Percentiles rank a stretch among this genome's conserved stretches.
phyloP scores from a whole-genome alignment of 306 rosid genomes.

The Prunus fruticosa region DNA sequence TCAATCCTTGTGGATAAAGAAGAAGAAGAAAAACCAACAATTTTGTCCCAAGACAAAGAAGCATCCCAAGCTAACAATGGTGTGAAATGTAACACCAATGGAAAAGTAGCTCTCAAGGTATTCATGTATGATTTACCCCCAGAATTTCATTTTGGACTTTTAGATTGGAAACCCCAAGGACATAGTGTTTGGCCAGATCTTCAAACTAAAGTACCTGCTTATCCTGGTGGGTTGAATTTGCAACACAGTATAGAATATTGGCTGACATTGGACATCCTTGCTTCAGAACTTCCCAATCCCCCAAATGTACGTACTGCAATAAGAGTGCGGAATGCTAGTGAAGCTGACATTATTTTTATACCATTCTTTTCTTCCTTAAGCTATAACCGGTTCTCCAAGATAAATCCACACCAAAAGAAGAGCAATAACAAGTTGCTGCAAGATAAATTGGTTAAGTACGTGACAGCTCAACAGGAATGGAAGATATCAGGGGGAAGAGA shows the following conservation, averaged over 20 bases:
- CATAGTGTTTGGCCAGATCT: slow-evolving; percentile 66
- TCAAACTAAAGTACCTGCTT: slow-evolving; percentile 34
- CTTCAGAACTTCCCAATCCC: slow-evolving; percentile 49
- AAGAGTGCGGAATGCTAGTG: slow-evolving; percentile 61
- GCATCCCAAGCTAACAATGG: neutral
- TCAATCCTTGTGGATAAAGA: slow-evolving; percentile 43
- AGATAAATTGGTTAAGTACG: slow-evolving; percentile 49
- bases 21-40: slow-evolving; percentile 12
- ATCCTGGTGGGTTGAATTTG: slow-evolving; percentile 75
- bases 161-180: slow-evolving; percentile 52
- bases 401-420: slow-evolving; percentile 32
- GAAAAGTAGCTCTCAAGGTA: slow-evolving; percentile 37
- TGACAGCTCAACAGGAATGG: slow-evolving; percentile 65
- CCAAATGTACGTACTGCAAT: slow-evolving; percentile 33
- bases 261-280: slow-evolving; percentile 77
- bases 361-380: slow-evolving; percentile 80
- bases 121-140: slow-evolving; percentile 75
- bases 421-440: slow-evolving; percentile 55
- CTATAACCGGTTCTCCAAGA: slow-evolving; percentile 52
- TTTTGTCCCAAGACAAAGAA: slow-evolving; percentile 16
- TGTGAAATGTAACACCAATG: slow-evolving; percentile 25
- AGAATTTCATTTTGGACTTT: slow-evolving; percentile 67
- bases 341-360: slow-evolving; percentile 68
- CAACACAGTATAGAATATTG: slow-evolving; percentile 88
- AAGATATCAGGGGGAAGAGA: slow-evolving; percentile 68